These are phyloP conservation scores for Adansonia rubrostipa DNA, from an alignment of 441 rosid species.

Conservation along the genomic window DNA sequence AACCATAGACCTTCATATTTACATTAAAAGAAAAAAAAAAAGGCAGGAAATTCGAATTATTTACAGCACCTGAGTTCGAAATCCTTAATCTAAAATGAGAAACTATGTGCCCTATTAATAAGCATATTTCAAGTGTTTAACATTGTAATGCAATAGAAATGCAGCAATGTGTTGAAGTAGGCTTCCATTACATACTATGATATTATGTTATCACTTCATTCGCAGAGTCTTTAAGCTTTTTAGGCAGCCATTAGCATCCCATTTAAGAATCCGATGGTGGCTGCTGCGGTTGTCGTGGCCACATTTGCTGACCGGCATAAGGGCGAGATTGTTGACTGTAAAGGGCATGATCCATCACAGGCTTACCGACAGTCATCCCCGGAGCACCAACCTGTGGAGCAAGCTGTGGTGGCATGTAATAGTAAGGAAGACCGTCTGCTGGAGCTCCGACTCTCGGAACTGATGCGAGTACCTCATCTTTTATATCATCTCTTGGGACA, in stretches of 20 bases:
- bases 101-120: not conserved
- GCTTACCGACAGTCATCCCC: conserved; percentile 50
- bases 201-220: not conserved
- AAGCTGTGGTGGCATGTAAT: conserved; percentile 47
- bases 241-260: not conserved
- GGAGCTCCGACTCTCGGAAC: conserved; percentile 43
- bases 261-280: conserved; percentile 43
- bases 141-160: not conserved
- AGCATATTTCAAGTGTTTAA: not conserved
- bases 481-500: conserved; percentile 55
- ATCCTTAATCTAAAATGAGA: too few species aligned
- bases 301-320: conserved; percentile 42
- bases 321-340: conserved; percentile 47
- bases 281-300: conserved; percentile 50
- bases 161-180: not conserved
- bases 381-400: conserved; percentile 43
- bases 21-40: too few species aligned
- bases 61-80: too few species aligned
- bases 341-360: conserved; percentile 47
- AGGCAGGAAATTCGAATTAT: too few species aligned
- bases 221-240: not conserved
- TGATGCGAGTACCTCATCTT: conserved; percentile 47
- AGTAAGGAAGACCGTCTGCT: conserved; percentile 42
- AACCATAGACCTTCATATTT: too few species aligned
- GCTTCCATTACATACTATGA: too few species aligned